Evolutionary conservation across 805 yeast species (phyloP).

Genomic region (Pichia rugopelliculosa): DNA sequence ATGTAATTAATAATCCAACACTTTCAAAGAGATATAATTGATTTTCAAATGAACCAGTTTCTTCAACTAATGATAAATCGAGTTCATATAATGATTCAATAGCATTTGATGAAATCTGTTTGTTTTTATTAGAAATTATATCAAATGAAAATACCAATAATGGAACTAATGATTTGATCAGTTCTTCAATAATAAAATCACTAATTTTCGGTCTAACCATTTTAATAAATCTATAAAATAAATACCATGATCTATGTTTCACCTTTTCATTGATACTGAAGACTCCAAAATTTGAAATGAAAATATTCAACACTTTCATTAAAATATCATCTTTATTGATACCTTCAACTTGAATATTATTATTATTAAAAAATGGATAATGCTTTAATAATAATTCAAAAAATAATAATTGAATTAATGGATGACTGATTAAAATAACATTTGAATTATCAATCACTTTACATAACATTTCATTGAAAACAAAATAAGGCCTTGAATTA

Average conservation of each 20-base stretch:
- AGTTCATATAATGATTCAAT: constrained; percentile 16
- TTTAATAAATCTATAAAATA: constrained; percentile 76
- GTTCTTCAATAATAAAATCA: constrained; percentile 42
- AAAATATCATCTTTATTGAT: constrained; percentile 44
- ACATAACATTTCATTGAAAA: constrained; percentile 56
- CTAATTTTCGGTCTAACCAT: constrained; percentile 61
- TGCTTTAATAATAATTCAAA: constrained; percentile 84
- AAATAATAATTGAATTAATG: constrained; percentile 71
- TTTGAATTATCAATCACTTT: constrained; percentile 32
- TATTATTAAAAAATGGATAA: constrained; percentile 49
- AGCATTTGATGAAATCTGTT: constrained; percentile 12
- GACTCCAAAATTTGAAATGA: constrained; percentile 75
- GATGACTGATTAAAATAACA: constrained; percentile 51
- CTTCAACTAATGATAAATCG: constrained; percentile 39
- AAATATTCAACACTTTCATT: constrained; percentile 61
- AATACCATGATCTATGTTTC: constrained; percentile 81
- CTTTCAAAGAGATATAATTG: constrained; percentile 84
- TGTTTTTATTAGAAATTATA: constrained; percentile 23
- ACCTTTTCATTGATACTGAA: constrained; percentile 70
- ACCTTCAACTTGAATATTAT: constrained; percentile 32
- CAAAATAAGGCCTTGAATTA: constrained; percentile 55
- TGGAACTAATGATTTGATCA: constrained; percentile 54
- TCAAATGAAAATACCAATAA: constrained; percentile 58
- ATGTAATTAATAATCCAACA: constrained; percentile 65
- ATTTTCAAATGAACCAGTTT: constrained; percentile 58